Evolutionary conservation across 208 protist genomes (phyloP).

Genomic region (Herpetomonas samuelpessoai): DNA sequence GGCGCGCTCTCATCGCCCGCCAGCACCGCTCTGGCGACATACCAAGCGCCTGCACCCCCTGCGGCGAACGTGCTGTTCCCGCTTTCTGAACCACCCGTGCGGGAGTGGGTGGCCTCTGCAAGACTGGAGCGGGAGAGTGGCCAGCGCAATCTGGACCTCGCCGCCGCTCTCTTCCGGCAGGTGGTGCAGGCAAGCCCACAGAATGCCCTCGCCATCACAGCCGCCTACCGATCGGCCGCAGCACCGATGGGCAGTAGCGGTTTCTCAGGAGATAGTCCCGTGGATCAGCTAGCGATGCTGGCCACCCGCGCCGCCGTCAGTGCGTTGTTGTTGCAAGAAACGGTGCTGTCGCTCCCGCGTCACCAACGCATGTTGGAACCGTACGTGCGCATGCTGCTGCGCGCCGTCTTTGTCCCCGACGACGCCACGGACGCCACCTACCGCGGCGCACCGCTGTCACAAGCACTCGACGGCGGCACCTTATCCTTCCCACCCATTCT

Average conservation of each 20-base stretch:
- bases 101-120: neutral
- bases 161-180: slow-evolving; percentile 7
- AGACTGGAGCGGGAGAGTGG: slow-evolving; percentile 8
- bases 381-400: slow-evolving; percentile 61
- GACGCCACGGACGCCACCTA: no score
- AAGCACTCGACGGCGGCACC: slow-evolving; percentile 21
- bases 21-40: no score
- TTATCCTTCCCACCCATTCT: slow-evolving; percentile 25
- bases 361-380: slow-evolving; percentile 52
- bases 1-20: no score
- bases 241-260: neutral
- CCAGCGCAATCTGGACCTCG: slow-evolving; percentile 10
- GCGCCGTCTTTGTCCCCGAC: slow-evolving; percentile 64
- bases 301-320: slow-evolving; percentile 48
- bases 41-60: no score
- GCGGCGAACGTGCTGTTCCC: no score
- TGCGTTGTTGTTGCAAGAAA: slow-evolving; percentile 49
- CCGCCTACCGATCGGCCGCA: slow-evolving; percentile 17
- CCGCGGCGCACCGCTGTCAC: slow-evolving; percentile 27
- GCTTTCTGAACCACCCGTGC: no score
- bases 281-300: slow-evolving; percentile 31
- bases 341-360: slow-evolving; percentile 43
- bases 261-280: slow-evolving; percentile 1
- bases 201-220: slow-evolving; percentile 7
- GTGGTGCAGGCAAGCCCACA: slow-evolving; percentile 12